Conservation (phyloP, 257 asterid species). For the Scutellaria baicalensis region DNA sequence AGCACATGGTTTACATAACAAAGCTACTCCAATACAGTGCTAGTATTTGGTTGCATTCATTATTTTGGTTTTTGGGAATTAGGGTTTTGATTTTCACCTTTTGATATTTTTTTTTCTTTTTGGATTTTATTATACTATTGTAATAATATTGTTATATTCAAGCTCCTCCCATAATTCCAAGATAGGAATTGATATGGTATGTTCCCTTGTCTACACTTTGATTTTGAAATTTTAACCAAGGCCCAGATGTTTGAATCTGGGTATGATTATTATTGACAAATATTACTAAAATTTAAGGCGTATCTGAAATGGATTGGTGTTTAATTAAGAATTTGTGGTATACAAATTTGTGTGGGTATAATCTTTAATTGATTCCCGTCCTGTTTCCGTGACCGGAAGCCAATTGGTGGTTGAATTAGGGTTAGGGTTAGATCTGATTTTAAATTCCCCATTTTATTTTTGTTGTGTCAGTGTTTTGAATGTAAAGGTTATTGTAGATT, state of each 20-base stretch:
- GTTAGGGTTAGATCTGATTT: conserved; percentile 41
- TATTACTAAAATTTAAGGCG: background rate
- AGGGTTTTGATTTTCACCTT: conserved; percentile 5
- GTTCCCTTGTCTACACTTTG: conserved; percentile 11
- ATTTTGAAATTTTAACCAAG: conserved; percentile 7
- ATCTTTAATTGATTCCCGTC: conserved; percentile 2
- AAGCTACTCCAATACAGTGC: conserved; percentile 1
- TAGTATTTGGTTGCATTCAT: background rate
- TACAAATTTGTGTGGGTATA: background rate
- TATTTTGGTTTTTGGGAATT: conserved; percentile 2
- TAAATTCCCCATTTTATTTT: background rate
- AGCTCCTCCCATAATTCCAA: conserved; percentile 1
- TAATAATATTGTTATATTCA: background rate
- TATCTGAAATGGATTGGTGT: background rate
- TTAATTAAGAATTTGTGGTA: background rate
- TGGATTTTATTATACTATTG: background rate
- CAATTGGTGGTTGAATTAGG: conserved; percentile 30
- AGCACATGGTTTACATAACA: conserved; percentile 3
- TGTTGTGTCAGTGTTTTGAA: background rate
- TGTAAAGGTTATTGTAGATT: conserved; percentile 1
- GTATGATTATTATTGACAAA: background rate
- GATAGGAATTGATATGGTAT: conserved; percentile 13
- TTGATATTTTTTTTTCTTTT: too few species aligned
- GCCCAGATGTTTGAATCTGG: background rate
- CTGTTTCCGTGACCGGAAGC: conserved; percentile 6